phyloP scores from a whole-genome alignment of 768 basidiomycete genomes.

The Myochromella boudieri region DNA sequence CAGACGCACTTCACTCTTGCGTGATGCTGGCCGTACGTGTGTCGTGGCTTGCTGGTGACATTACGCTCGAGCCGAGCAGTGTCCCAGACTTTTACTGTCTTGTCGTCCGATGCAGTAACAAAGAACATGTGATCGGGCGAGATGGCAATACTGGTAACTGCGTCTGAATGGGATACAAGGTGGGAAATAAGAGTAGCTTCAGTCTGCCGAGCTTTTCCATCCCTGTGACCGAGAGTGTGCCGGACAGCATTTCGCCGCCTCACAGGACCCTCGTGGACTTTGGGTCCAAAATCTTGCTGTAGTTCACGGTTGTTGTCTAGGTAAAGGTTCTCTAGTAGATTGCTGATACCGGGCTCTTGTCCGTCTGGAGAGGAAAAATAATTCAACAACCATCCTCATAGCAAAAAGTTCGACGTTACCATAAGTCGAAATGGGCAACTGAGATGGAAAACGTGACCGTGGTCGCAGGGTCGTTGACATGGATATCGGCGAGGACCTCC shows the following conservation, averaged over 20 bases:
- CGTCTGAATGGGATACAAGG: conserved; percentile 78
- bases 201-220: conserved; percentile 55
- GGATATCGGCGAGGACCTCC: conserved; percentile 74
- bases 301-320: conserved; percentile 84
- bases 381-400: not conserved
- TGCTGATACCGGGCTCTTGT: conserved; percentile 86
- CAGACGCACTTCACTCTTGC: conserved; percentile 70
- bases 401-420: conserved; percentile 40
- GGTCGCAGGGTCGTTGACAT: conserved; percentile 54
- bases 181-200: conserved; percentile 86
- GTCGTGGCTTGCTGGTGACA: conserved; percentile 81
- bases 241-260: conserved; percentile 74
- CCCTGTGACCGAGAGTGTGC: conserved; percentile 66
- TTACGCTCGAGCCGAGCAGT: conserved; percentile 92
- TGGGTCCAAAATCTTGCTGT: conserved; percentile 90
- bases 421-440: conserved; percentile 67
- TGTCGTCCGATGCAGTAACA: conserved; percentile 90
- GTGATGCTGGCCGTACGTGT: conserved; percentile 62
- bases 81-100: conserved; percentile 92
- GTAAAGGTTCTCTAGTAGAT: conserved; percentile 87
- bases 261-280: conserved; percentile 77
- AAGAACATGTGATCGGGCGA: conserved; percentile 96
- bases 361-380: conserved; percentile 59
- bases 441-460: conserved; percentile 48
- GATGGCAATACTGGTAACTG: conserved; percentile 78